Conservation (phyloP, 306 rosid genomes). For the Adenanthera pavonina region DNA sequence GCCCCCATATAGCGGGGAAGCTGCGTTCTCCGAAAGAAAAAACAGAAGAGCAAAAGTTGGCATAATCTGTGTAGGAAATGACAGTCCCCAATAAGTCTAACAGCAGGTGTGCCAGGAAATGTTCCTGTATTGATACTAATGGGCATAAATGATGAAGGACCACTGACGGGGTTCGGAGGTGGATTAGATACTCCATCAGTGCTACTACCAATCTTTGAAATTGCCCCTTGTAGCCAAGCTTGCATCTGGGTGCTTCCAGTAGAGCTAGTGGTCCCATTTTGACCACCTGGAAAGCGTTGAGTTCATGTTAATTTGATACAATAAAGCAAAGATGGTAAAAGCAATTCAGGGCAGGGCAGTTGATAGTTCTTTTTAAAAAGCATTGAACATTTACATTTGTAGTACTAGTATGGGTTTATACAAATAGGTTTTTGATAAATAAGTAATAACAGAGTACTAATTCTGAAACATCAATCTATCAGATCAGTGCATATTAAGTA, state of each 20-base stretch:
- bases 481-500: constrained; percentile 37
- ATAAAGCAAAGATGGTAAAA: not conserved
- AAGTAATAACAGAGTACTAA: not conserved
- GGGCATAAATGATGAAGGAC: constrained; percentile 95
- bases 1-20: constrained; percentile 72
- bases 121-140: constrained; percentile 98
- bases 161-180: constrained; percentile 85
- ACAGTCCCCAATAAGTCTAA: constrained; percentile 97
- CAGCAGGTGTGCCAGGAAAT: constrained; percentile 99
- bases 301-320: constrained; percentile 34
- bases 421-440: constrained; percentile 10
- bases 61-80: constrained; percentile 96
- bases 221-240: constrained; percentile 99
- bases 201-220: constrained; percentile 91
- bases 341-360: constrained; percentile 28
- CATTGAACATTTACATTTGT: constrained; percentile 24
- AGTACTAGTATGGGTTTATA: constrained; percentile 19
- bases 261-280: constrained; percentile 73
- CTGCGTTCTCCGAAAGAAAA: constrained; percentile 91
- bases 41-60: constrained; percentile 96
- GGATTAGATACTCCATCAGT: constrained; percentile 82
- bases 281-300: constrained; percentile 65
- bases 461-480: constrained; percentile 24
- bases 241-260: constrained; percentile 93
- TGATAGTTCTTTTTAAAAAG: constrained; percentile 24